phyloP scores from a whole-genome alignment of 2,329 filamentous ascomycete genomes.

The Ilyonectria sp. region DNA sequence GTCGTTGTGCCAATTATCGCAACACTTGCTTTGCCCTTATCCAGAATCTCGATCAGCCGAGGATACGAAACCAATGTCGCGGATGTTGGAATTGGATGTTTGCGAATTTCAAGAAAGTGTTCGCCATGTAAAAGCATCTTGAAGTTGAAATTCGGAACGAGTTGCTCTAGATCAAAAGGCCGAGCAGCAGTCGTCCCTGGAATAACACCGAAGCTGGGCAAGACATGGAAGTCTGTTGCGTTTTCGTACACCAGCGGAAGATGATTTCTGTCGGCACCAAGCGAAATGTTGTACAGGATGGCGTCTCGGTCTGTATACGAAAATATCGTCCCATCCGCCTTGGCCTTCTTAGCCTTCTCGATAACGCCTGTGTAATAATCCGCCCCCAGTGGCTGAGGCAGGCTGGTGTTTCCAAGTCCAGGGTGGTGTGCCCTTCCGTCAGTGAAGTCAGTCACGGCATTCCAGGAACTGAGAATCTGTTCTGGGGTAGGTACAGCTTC shows the following conservation, averaged over 20 bases:
- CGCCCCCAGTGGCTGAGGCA: too few species aligned
- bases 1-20: slow-evolving; percentile 86
- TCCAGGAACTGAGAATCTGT: slow-evolving; percentile 82
- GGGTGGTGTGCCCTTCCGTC: slow-evolving; percentile 93
- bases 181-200: slow-evolving; percentile 87
- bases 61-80: slow-evolving; percentile 82
- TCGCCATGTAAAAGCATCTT: slow-evolving; percentile 99
- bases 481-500: slow-evolving; percentile 84
- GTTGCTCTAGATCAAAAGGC: slow-evolving; percentile 83
- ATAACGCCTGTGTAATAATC: slow-evolving; percentile 67
- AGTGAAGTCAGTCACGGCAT: slow-evolving; percentile 76
- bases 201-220: slow-evolving; percentile 94
- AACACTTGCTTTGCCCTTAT: slow-evolving; percentile 93
- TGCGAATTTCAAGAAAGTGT: slow-evolving; percentile 95
- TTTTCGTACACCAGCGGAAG: slow-evolving; percentile 71
- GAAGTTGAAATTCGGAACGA: slow-evolving; percentile 95
- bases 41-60: slow-evolving; percentile 91
- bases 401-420: slow-evolving; percentile 51
- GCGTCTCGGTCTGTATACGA: slow-evolving; percentile 67
- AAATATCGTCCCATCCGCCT: slow-evolving; percentile 78
- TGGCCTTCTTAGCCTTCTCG: slow-evolving; percentile 81
- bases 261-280: slow-evolving; percentile 81
- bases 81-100: slow-evolving; percentile 90
- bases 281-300: slow-evolving; percentile 94
- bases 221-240: slow-evolving; percentile 89